Percentiles rank a stretch among this genome's conserved stretches.
These are phyloP conservation scores for Geotrichum histeridarum DNA, from an alignment of 1,139 yeast genomes.

Conservation along the genomic window DNA sequence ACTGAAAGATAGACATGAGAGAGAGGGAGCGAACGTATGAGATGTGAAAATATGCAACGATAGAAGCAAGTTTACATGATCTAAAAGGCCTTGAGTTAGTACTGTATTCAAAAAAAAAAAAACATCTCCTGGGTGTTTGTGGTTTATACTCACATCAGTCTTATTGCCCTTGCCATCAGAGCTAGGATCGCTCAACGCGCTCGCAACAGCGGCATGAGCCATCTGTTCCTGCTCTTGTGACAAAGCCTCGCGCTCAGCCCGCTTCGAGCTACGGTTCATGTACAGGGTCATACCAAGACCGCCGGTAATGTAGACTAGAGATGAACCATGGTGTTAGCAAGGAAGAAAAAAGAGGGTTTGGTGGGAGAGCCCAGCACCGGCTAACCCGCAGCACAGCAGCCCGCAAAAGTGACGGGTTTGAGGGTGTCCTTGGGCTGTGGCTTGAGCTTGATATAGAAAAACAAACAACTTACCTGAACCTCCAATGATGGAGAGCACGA, in stretches of 20 bases:
- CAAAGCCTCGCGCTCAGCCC: constrained; percentile 9
- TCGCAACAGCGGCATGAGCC: constrained; percentile 9
- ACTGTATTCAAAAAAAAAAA: no score
- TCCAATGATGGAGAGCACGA: constrained; percentile 74
- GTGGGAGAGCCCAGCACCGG: no score
- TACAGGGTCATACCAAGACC: constrained; percentile 60
- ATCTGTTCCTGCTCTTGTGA: constrained; percentile 10
- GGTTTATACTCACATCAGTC: constrained; percentile 13
- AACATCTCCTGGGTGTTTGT: no score
- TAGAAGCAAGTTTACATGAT: no score
- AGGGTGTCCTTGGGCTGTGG: no score
- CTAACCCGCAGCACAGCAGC: no score
- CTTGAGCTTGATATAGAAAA: neutral
- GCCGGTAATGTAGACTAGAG: constrained; percentile 47
- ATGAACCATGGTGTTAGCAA: constrained; percentile 7
- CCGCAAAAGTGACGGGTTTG: no score
- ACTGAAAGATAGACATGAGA: no score
- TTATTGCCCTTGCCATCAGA: constrained; percentile 3
- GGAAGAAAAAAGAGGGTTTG: neutral
- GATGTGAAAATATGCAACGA: no score
- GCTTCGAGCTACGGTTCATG: constrained; percentile 40
- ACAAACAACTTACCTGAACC: constrained; percentile 42
- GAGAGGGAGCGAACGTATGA: no score
- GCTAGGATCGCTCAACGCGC: neutral
- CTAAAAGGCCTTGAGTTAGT: no score